phyloP scores from a whole-genome alignment of 2,329 filamentous ascomycete genomes.

The Verticillium dahliae region DNA sequence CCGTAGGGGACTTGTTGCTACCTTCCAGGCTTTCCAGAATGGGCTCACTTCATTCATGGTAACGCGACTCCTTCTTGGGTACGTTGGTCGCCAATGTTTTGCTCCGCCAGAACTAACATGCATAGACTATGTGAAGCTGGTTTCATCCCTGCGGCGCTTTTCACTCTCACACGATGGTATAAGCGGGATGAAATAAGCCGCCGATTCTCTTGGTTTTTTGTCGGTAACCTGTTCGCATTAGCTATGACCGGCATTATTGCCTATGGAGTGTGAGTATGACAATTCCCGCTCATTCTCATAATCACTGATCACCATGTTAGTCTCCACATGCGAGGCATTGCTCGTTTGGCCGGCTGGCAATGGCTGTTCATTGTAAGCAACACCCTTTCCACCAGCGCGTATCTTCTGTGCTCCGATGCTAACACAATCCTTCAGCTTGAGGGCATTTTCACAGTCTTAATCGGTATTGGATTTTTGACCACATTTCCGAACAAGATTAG shows the following conservation, averaged over 20 bases:
- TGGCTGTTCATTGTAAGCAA: conserved; percentile 7
- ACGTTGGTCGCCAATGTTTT: not conserved
- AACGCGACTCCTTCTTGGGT: conserved; percentile 27
- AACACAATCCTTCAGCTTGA: conserved; percentile 18
- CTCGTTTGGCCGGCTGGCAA: conserved; percentile 6
- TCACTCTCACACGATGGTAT: conserved; percentile 41
- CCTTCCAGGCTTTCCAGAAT: conserved; percentile 28
- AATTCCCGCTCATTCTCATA: not conserved
- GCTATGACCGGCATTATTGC: conserved; percentile 33
- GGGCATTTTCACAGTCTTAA: conserved; percentile 27
- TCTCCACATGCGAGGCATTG: conserved; percentile 20
- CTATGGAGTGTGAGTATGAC: conserved; percentile 27
- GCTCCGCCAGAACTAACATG: not conserved
- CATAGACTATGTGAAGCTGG: conserved; percentile 25
- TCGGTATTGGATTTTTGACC: conserved; percentile 21
- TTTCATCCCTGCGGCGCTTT: conserved; percentile 39
- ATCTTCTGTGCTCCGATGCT: not conserved
- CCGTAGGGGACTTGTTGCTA: conserved; percentile 24
- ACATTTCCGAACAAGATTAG: conserved; percentile 20
- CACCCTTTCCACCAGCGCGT: too few species aligned
- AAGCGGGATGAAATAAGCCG: conserved; percentile 37
- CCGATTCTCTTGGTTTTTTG: conserved; percentile 36
- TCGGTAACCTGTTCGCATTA: conserved; percentile 35
- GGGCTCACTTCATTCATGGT: conserved; percentile 23
- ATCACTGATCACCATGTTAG: conserved; percentile 2